These are phyloP conservation scores for Rhynchosporium graminicola DNA, from an alignment of 2,329 filamentous ascomycete species.

Conservation along the genomic window DNA sequence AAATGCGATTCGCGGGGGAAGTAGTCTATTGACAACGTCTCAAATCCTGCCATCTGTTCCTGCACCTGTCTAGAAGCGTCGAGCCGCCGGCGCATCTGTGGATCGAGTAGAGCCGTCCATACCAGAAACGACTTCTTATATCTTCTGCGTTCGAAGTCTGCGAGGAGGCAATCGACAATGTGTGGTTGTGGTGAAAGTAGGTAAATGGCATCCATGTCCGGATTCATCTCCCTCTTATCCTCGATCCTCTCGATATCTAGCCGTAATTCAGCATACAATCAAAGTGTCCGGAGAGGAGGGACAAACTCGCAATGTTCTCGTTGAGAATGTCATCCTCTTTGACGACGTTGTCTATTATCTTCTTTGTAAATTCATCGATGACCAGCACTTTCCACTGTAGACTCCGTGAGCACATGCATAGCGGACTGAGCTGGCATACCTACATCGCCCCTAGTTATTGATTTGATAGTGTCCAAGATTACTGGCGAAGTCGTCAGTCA, in stretches of 20 bases:
- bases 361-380: conserved; percentile 79
- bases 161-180: conserved; percentile 90
- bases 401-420: conserved; percentile 23
- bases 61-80: conserved; percentile 69
- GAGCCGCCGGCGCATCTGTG: conserved; percentile 69
- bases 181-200: conserved; percentile 82
- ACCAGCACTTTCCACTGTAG: conserved; percentile 94
- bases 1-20: conserved; percentile 89
- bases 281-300: background rate
- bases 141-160: conserved; percentile 82
- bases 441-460: conserved; percentile 81
- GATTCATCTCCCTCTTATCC: conserved; percentile 77
- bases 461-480: conserved; percentile 72
- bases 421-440: conserved; percentile 37
- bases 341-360: conserved; percentile 85
- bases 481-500: conserved; percentile 49
- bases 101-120: conserved; percentile 78
- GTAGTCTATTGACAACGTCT: conserved; percentile 84
- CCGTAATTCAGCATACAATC: conserved; percentile 23
- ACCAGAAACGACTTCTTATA: conserved; percentile 80
- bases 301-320: conserved; percentile 85
- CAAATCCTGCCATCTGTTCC: conserved; percentile 76
- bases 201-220: conserved; percentile 93
- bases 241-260: conserved; percentile 94
- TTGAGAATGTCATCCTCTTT: conserved; percentile 98